A percentile compares a stretch with the other conserved stretches of the same genome.
Evolutionary conservation across 345 rosid genomes (phyloP).

Genomic region (Gynandropsis gynandra): DNA sequence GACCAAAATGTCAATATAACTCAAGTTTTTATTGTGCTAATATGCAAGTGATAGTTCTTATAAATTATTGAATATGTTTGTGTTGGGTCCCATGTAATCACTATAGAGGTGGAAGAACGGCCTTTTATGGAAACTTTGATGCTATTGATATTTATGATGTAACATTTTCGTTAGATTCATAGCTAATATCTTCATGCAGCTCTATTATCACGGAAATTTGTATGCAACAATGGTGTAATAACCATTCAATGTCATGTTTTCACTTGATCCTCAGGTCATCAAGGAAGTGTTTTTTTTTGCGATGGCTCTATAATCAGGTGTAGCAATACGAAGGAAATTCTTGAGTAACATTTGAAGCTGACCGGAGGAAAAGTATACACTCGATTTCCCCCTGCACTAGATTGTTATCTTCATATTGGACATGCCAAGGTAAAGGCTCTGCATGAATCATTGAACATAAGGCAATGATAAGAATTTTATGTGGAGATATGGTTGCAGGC

Average conservation of each 20-base stretch:
- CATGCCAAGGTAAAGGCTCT: constrained; percentile 84
- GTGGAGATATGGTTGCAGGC: background rate
- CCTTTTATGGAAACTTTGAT: constrained; percentile 4
- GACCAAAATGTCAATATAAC: too few species aligned
- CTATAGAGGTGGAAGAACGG: background rate
- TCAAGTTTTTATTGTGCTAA: too few species aligned
- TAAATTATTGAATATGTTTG: too few species aligned
- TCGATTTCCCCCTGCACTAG: constrained; percentile 95
- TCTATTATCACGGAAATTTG: constrained; percentile 4
- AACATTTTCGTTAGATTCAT: constrained; percentile 2
- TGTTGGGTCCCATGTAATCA: too few species aligned
- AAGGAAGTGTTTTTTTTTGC: constrained; percentile 79
- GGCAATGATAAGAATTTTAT: background rate
- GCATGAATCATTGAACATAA: background rate
- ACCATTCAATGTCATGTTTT: background rate
- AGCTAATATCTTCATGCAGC: background rate
- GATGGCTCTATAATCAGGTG: constrained; percentile 67
- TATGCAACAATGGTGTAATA: background rate
- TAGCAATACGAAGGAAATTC: constrained; percentile 70
- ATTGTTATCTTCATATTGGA: constrained; percentile 97
- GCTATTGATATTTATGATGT: constrained; percentile 13
- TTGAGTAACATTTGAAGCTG: constrained; percentile 67
- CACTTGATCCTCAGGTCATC: constrained; percentile 50
- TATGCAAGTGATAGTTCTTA: too few species aligned
- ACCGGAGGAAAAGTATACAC: constrained; percentile 76